These are phyloP conservation scores for Colletotrichum sp. DNA, from an alignment of 2,329 filamentous ascomycete species.

Conservation along the genomic window DNA sequence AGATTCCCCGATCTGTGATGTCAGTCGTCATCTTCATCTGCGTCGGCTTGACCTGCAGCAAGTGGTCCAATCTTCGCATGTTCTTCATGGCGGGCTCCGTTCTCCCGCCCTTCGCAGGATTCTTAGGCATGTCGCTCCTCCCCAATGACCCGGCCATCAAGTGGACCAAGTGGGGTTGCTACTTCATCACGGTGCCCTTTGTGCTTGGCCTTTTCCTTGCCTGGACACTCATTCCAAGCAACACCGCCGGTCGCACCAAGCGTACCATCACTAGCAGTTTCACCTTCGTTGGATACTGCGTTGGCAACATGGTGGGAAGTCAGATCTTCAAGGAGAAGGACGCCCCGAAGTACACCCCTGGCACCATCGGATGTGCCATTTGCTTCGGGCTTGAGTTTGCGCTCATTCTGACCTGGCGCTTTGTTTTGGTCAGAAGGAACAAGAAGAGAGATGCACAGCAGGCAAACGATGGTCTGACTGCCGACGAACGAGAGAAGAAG, in stretches of 20 bases:
- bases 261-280: constrained; percentile 49
- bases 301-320: constrained; percentile 51
- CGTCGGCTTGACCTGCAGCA: constrained; percentile 36
- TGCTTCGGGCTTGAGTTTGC: constrained; percentile 43
- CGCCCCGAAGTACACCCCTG: constrained; percentile 48
- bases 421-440: constrained; percentile 45
- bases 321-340: constrained; percentile 50
- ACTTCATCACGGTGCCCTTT: constrained; percentile 39
- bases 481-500: constrained; percentile 35
- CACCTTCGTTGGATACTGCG: constrained; percentile 51
- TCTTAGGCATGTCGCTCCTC: constrained; percentile 39
- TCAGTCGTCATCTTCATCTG: constrained; percentile 39
- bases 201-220: constrained; percentile 22
- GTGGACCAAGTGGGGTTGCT: constrained; percentile 42
- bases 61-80: constrained; percentile 37
- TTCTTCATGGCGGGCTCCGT: constrained; percentile 42
- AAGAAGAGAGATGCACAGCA: constrained; percentile 32
- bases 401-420: constrained; percentile 42
- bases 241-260: constrained; percentile 51
- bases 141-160: constrained; percentile 37
- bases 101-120: constrained; percentile 38
- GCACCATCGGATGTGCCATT: constrained; percentile 41
- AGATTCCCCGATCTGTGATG: constrained; percentile 36
- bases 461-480: constrained; percentile 33
- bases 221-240: constrained; percentile 40